Percentiles rank a stretch among this genome's conserved stretches.
Evolutionary conservation across 345 rosid species (phyloP).

Genomic region (Geranium brycei): DNA sequence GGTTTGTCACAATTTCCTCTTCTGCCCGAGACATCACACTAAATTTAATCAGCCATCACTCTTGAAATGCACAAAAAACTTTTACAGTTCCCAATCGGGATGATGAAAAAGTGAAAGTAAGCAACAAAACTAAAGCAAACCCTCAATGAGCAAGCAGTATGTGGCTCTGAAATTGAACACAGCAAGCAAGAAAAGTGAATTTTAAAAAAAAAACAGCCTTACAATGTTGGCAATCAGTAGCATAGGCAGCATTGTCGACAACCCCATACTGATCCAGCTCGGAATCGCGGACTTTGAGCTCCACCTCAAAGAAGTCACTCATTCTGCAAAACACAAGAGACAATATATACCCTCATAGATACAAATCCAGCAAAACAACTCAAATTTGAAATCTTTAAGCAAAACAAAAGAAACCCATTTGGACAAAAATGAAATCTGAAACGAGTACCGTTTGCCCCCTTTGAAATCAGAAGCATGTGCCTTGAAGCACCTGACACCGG

Average conservation of each 20-base stretch:
- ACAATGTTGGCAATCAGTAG: slow-evolving; percentile 84
- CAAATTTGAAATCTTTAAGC: background rate
- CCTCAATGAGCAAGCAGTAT: background rate
- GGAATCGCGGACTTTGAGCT: slow-evolving; percentile 68
- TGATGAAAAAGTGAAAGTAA: too few relatives aligned
- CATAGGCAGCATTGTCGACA: slow-evolving; percentile 79
- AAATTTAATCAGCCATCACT: background rate
- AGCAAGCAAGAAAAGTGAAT: background rate
- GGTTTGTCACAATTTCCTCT: background rate
- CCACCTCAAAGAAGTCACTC: slow-evolving; percentile 43
- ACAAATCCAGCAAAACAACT: background rate
- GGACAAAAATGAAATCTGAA: background rate
- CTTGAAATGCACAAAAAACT: background rate
- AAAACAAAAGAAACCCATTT: background rate
- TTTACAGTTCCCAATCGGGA: too few relatives aligned
- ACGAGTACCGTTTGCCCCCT: slow-evolving; percentile 46
- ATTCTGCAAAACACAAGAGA: slow-evolving; percentile 26
- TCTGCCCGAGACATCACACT: background rate
- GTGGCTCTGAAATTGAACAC: background rate
- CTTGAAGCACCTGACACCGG: slow-evolving; percentile 10
- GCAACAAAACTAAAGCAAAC: background rate
- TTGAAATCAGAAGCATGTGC: slow-evolving; percentile 30
- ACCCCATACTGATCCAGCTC: slow-evolving; percentile 88
- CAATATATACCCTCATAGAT: background rate
- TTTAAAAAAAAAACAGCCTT: background rate